Base-by-base conservation (phyloP, 208 protist genomes). In the Balamuthia mandrillaris region DNA sequence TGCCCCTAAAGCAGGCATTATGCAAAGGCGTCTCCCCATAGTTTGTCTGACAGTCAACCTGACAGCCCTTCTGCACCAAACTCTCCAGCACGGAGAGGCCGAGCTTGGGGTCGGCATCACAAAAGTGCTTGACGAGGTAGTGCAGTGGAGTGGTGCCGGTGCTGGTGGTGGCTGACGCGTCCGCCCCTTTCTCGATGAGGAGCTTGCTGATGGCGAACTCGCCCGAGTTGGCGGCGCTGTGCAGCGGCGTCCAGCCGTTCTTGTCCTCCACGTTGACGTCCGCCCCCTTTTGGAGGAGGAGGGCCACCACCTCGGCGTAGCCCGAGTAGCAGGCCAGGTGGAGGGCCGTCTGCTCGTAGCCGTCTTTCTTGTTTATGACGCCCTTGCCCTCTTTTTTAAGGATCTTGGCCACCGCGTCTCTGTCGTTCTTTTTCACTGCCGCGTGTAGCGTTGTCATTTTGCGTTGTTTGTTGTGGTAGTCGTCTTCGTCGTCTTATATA, bases 11-110 rank as follows among this genome's bases (percentile, higher is more conserved):
- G 27, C 86, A 85, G 3, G 89, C 84, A 21, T 89, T 86, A 24
- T 86, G 58, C 37, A 91, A 52, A 54, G 89, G 86, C 14, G 89
- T 87, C 35, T 91, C 89, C 1, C 89, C 89, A 42, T 88, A 66
- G 45, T 87, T 88, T 45, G 87, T 89, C 47, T 86, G 74, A 2
- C 84, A 72, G 60, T 91, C 88, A 0, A 91, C 79, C 41, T 91
- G 61, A 3, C 85, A 81, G 54, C 84, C 84, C 65, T 88, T 88
- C 27, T 87, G 47, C 24, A 91, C 41, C 35, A 91, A 86, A 10
- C 85, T 21, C 52, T 78, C 37, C 44, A 91, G 86, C 21, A 88
- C 81, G n/a, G n/a, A n/a, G n/a, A n/a, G n/a, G n/a, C n/a, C n/a
- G n/a, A n/a, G n/a, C n/a, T n/a, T n/a, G n/a, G n/a, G n/a, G n/a